Conservation (phyloP, 108 stramenopile species). For the Cyclotella sp. region DNA sequence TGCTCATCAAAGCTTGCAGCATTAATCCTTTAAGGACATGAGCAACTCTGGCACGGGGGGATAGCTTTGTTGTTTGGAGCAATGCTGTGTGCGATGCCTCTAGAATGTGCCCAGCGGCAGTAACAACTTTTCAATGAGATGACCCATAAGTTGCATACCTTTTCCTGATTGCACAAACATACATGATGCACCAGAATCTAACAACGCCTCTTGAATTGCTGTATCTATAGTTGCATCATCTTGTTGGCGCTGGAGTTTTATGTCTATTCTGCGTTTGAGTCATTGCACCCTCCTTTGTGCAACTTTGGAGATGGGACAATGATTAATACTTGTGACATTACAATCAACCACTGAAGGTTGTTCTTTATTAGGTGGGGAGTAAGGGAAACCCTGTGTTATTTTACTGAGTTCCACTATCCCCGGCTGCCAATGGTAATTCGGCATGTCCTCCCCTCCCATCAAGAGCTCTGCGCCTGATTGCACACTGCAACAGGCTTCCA, state of each 20-base stretch:
- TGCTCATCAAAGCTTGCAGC: constrained; percentile 23
- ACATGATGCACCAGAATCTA: constrained; percentile 17
- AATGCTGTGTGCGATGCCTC: constrained; percentile 1
- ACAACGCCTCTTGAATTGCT: constrained; percentile 10
- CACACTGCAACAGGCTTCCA: constrained; percentile 11
- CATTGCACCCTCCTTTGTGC: neutral
- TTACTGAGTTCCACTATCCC: constrained; percentile 27
- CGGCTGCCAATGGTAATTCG: constrained; percentile 19
- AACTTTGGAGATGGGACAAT: constrained; percentile 9
- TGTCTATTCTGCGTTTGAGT: neutral
- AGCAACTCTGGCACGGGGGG: constrained; percentile 1
- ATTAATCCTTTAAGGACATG: constrained; percentile 6
- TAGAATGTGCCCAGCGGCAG: neutral
- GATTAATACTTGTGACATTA: neutral
- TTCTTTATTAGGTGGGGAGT: neutral
- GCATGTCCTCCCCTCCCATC: constrained; percentile 12
- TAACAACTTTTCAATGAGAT: constrained; percentile 1
- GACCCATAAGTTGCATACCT: too few relatives aligned
- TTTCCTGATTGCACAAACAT: too few relatives aligned
- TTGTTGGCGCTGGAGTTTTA: neutral
- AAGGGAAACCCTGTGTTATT: constrained; percentile 18
- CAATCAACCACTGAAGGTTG: constrained; percentile 2
- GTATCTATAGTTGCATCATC: neutral
- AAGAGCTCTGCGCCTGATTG: neutral
- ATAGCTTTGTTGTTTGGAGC: neutral